Percentiles rank a stretch among this genome's conserved stretches.
Evolutionary conservation across 108 stramenopile species (phyloP).

Genomic region (Pseudonitzschia delicatissima): DNA sequence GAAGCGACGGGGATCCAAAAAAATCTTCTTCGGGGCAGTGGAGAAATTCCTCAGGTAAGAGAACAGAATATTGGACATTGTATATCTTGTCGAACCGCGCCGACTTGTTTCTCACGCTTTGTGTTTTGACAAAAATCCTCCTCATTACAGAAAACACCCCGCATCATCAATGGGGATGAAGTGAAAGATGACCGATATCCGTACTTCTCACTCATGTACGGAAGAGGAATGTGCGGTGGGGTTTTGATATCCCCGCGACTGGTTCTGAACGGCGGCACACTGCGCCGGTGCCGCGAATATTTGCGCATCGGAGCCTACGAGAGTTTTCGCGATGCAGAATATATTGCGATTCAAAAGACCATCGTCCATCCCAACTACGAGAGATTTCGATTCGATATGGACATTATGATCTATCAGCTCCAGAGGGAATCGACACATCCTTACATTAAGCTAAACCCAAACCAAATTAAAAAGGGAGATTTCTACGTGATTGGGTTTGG

Average conservation of each 20-base stretch:
- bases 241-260: slow-evolving; percentile 48
- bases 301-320: slow-evolving; percentile 10
- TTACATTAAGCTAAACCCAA: background rate
- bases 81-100: too few species aligned
- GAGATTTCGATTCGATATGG: background rate
- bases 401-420: slow-evolving; percentile 5
- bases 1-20: too few species aligned
- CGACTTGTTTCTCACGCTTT: background rate
- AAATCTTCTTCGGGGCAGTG: too few species aligned
- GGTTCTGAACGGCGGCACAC: slow-evolving; percentile 48
- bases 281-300: background rate
- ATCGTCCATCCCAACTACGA: slow-evolving; percentile 22
- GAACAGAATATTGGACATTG: too few species aligned
- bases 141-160: background rate
- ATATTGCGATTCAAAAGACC: background rate
- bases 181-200: slow-evolving; percentile 14
- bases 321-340: background rate
- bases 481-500: slow-evolving; percentile 32
- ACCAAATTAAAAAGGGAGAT: background rate
- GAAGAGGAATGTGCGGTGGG: slow-evolving; percentile 36
- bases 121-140: background rate
- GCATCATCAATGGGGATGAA: slow-evolving; percentile 5
- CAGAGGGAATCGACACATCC: background rate
- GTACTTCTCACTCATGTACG: slow-evolving; percentile 27
- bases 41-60: too few species aligned